Conservation (phyloP, 768 basidiomycete species). For the Macrolepiota fuliginosa region DNA sequence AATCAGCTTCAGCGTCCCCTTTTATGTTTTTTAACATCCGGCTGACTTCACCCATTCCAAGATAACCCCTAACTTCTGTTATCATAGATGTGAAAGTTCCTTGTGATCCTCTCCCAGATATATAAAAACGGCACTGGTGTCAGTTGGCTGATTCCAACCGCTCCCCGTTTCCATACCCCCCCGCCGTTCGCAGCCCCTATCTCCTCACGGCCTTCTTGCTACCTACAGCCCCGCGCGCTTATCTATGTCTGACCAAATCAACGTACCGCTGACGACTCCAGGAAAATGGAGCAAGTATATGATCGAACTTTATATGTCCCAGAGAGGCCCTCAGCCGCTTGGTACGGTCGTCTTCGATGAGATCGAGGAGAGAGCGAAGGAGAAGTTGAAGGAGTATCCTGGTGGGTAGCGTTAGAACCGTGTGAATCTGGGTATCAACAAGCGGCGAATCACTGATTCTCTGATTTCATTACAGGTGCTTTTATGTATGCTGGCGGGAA, state of each 20-base stretch:
- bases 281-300: conserved; percentile 41
- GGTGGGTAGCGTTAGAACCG: conserved; percentile 32
- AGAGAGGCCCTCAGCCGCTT: conserved; percentile 41
- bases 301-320: conserved; percentile 34
- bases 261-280: background rate
- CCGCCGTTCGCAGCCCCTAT: background rate
- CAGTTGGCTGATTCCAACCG: background rate
- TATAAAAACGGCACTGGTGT: background rate
- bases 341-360: conserved; percentile 62
- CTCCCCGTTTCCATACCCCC: background rate
- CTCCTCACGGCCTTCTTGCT: background rate
- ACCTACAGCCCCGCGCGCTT: background rate
- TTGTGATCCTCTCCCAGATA: background rate
- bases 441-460: background rate
- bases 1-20: background rate
- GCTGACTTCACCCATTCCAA: background rate
- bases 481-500: conserved; percentile 78
- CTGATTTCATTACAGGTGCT: conserved; percentile 36
- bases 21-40: background rate
- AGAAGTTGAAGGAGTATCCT: conserved; percentile 55
- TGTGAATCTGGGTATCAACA: background rate
- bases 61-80: background rate
- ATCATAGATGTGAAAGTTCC: background rate
- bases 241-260: conserved; percentile 3
- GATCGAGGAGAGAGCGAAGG: conserved; percentile 65